phyloP scores from a whole-genome alignment of 1,139 yeast genomes.

The Pichia sp. region DNA sequence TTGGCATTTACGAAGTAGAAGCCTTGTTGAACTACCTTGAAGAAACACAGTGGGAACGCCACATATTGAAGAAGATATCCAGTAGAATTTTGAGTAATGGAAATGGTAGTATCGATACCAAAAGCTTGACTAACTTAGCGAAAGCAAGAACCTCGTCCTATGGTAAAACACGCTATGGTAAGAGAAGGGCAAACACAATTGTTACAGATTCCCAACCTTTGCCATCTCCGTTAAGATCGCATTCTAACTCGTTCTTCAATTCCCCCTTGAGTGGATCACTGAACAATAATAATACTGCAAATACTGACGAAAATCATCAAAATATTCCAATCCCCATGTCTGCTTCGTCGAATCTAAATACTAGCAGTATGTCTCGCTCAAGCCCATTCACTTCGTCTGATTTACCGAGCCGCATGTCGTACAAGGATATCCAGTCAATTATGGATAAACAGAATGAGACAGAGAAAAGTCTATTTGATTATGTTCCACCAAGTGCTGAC shows the following conservation, averaged over 20 bases:
- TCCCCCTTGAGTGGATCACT: constrained; percentile 20
- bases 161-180: constrained; percentile 37
- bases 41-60: constrained; percentile 41
- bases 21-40: constrained; percentile 57
- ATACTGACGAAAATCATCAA: background rate
- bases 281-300: background rate
- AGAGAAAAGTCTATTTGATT: constrained; percentile 23
- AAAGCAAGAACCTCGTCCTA: constrained; percentile 18
- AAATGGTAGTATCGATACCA: constrained; percentile 17
- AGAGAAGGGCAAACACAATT: constrained; percentile 58
- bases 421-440: constrained; percentile 24
- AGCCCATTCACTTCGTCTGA: constrained; percentile 15
- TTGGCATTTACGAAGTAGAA: constrained; percentile 76
- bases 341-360: background rate
- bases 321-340: constrained; percentile 16
- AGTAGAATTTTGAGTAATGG: constrained; percentile 20
- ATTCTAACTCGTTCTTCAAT: constrained; percentile 27
- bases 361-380: constrained; percentile 3
- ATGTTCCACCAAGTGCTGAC: constrained; percentile 32
- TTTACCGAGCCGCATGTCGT: constrained; percentile 22
- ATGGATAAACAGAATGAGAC: constrained; percentile 23
- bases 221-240: constrained; percentile 37
- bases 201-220: constrained; percentile 58
- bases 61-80: constrained; percentile 28
- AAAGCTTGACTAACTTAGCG: constrained; percentile 14